Base-by-base conservation (phyloP, 176 grass and related monocot genomes). In the Avena atlantica region DNA sequence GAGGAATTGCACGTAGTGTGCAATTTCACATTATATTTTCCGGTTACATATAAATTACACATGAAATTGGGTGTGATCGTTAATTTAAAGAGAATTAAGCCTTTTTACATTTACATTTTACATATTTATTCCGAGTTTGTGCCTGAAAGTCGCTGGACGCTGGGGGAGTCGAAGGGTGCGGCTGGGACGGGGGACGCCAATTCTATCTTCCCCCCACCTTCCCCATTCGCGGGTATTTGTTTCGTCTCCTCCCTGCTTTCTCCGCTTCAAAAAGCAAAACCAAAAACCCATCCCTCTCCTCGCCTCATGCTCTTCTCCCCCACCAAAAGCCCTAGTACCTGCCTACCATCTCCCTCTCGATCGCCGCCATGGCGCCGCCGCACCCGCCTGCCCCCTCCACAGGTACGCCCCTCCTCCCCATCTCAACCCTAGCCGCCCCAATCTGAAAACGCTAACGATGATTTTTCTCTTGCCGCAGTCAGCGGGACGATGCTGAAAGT, bases 361-460 rank as follows among this genome's bases (percentile, higher is more conserved):
- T 63, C 60, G 60, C 24, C 60, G 60, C n/a, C 60, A 63, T 63
- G 60, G 60, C 60, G 21, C 60, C 60, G 60, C 60, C 60, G 60
- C 60, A 12, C 60, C 11, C 21, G 21, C 21, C n/a, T 12, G 60
- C 60, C 10, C 21, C n/a, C 3, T 12, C 21, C 60, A 63, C 21
- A 2, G 60, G 60, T 63, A 63, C 0, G 10, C 60, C 21, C 21
- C 21, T 23, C 58, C 58, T 61, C 9, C 2, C n/a, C 20, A 23
- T 61, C 58, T 61, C 58, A 61, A 61, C 58, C 58, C 60, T 24
- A 63, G 1, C n/a, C 9, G 31, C 60, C 21, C 8, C 10, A 63
- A 63, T 10, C 21, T 1, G 40, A 42, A 42, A 42, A 42, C 40
- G 60, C 60, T 12, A 25, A 63, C 60, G 60, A 10, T 25, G 40